phyloP scores from a whole-genome alignment of 495 filamentous ascomycete species.

The Penicillium egyptiacum region DNA sequence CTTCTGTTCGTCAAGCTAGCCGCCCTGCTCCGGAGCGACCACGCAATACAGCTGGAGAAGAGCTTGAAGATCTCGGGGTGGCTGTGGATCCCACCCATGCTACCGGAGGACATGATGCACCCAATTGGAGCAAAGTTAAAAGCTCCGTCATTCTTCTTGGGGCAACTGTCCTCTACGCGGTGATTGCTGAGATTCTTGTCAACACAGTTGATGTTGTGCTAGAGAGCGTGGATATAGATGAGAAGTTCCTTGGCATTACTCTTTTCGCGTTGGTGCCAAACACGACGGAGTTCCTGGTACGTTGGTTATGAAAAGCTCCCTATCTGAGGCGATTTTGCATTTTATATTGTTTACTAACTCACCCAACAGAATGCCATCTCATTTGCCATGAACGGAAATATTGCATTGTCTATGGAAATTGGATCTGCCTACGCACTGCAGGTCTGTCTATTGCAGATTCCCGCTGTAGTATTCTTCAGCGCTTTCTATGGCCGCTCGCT shows the following conservation, averaged over 20 bases:
- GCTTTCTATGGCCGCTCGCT: conserved; percentile 57
- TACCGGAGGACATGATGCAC: conserved; percentile 88
- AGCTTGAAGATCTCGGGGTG: conserved; percentile 44
- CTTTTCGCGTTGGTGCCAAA: conserved; percentile 97
- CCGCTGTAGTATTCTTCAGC: conserved; percentile 88
- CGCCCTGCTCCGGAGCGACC: conserved; percentile 31
- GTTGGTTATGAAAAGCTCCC: conserved; percentile 21
- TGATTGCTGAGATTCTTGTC: conserved; percentile 96
- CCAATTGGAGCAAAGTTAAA: conserved; percentile 94
- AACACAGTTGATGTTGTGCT: conserved; percentile 95
- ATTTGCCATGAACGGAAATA: conserved; percentile 99
- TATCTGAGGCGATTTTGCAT: not conserved
- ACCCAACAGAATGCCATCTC: conserved; percentile 85
- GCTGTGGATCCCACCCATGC: conserved; percentile 37
- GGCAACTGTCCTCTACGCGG: conserved; percentile 88
- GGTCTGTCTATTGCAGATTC: conserved; percentile 95
- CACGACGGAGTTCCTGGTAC: conserved; percentile 94
- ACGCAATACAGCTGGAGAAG: conserved; percentile 31
- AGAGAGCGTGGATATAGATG: conserved; percentile 84
- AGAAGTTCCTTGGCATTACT: conserved; percentile 97
- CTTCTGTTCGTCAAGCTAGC: conserved; percentile 29
- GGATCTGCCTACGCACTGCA: conserved; percentile 96
- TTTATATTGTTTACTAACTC: conserved; percentile 31
- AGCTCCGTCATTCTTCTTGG: conserved; percentile 84
- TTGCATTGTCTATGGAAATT: conserved; percentile 98